These are phyloP conservation scores for Lotus japonicus DNA, from an alignment of 306 rosid genomes.

Conservation along the genomic window DNA sequence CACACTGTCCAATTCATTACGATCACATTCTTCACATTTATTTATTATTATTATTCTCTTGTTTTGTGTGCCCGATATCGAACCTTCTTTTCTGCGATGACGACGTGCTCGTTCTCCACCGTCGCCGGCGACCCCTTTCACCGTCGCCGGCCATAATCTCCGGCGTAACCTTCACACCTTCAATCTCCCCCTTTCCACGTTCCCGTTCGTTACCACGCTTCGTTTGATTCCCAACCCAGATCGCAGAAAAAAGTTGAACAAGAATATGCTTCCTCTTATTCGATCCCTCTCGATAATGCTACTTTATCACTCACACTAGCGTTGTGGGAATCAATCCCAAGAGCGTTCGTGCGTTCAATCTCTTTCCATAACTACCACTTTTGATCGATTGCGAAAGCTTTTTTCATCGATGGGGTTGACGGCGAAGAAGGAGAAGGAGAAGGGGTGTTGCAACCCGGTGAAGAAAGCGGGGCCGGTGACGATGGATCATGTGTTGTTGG, in stretches of 20 bases:
- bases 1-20: constrained; percentile 8
- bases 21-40: constrained; percentile 19
- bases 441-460: constrained; percentile 45
- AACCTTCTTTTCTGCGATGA: neutral
- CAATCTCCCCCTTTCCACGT: neutral
- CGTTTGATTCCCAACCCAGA: constrained; percentile 13
- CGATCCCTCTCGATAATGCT: constrained; percentile 16
- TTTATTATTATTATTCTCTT: neutral
- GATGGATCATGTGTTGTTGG: constrained; percentile 83
- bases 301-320: constrained; percentile 19
- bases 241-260: constrained; percentile 12
- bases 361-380: too few relatives aligned
- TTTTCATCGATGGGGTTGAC: constrained; percentile 28
- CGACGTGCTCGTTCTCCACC: constrained; percentile 19
- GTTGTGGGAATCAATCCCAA: constrained; percentile 18
- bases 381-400: neutral
- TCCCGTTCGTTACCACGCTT: neutral
- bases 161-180: constrained; percentile 1
- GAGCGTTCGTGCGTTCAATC: neutral
- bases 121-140: constrained; percentile 32
- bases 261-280: constrained; percentile 19
- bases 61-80: neutral
- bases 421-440: constrained; percentile 11
- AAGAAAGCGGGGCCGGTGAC: constrained; percentile 62
- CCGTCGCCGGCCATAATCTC: constrained; percentile 29